Evolutionary conservation across 495 filamentous ascomycete genomes (phyloP).

Genomic region (Wilcoxina mikolae): DNA sequence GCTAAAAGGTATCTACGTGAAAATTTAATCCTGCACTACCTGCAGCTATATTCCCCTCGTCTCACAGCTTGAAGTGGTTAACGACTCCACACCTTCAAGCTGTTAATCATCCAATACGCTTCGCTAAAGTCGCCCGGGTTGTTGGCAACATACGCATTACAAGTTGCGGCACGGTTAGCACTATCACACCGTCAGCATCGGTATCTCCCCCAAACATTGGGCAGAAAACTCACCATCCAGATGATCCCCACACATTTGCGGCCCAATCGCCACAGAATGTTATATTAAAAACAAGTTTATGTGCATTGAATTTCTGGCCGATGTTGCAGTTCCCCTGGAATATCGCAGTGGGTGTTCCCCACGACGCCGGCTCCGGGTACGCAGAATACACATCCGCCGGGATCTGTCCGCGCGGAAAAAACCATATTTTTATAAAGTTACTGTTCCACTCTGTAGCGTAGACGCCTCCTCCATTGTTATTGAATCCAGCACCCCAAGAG

Average conservation of each 20-base stretch:
- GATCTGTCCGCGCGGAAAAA: constrained; percentile 50
- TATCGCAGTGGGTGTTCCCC: constrained; percentile 51
- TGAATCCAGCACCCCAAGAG: constrained; percentile 58
- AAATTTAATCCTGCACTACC: no score
- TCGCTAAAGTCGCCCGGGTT: constrained; percentile 46
- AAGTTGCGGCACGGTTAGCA: constrained; percentile 36
- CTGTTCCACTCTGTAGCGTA: constrained; percentile 66
- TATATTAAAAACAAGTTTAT: constrained; percentile 66
- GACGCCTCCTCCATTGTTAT: constrained; percentile 55
- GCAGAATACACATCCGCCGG: constrained; percentile 43
- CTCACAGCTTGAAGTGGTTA: no score
- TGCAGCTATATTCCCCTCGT: no score
- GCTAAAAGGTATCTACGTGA: no score
- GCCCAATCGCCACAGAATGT: constrained; percentile 89
- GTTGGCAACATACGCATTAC: constrained; percentile 48
- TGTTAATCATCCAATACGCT: constrained; percentile 60
- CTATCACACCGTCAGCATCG: constrained; percentile 1
- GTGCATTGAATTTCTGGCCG: constrained; percentile 47
- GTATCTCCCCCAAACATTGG: not conserved
- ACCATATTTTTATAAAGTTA: constrained; percentile 56
- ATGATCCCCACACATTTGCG: constrained; percentile 42
- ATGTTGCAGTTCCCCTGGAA: constrained; percentile 57
- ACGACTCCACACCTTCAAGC: constrained; percentile 25
- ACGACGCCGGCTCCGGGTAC: constrained; percentile 45
- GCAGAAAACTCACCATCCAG: constrained; percentile 27